A percentile compares a stretch with the other conserved stretches of the same genome.
phyloP scores from a whole-genome alignment of 129 eudicot genomes.

The Deinandra increscens region DNA sequence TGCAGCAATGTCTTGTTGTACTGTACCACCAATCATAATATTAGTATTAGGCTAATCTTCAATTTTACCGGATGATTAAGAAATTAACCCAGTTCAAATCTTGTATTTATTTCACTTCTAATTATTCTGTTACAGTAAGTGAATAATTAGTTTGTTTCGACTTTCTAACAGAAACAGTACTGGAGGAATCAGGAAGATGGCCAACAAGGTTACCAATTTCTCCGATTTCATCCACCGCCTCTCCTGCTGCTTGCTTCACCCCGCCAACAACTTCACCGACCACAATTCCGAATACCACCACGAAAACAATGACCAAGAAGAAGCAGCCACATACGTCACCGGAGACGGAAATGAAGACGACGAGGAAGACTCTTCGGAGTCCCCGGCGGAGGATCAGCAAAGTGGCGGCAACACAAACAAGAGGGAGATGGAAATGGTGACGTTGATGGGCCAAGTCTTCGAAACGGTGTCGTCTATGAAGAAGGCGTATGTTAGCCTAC shows the following conservation, averaged over 20 bases:
- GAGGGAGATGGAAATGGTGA: constrained; percentile 38
- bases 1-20: no score
- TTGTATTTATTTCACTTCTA: background rate
- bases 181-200: constrained; percentile 48
- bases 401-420: constrained; percentile 20
- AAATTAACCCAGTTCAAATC: background rate
- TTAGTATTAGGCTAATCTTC: no score
- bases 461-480: constrained; percentile 67
- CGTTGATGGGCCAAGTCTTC: constrained; percentile 60
- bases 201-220: constrained; percentile 64
- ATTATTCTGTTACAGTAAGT: background rate
- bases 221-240: constrained; percentile 93
- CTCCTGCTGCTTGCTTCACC: constrained; percentile 72
- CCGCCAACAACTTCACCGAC: constrained; percentile 36
- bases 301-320: constrained; percentile 14
- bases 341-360: constrained; percentile 37
- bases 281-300: constrained; percentile 22
- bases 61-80: no score
- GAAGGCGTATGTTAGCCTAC: constrained; percentile 70
- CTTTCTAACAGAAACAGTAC: constrained; percentile 27
- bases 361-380: constrained; percentile 19
- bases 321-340: constrained; percentile 20
- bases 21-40: no score
- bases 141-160: background rate
- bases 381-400: constrained; percentile 7